Conservation (phyloP, 768 basidiomycete species). For the Amanita molliuscula region DNA sequence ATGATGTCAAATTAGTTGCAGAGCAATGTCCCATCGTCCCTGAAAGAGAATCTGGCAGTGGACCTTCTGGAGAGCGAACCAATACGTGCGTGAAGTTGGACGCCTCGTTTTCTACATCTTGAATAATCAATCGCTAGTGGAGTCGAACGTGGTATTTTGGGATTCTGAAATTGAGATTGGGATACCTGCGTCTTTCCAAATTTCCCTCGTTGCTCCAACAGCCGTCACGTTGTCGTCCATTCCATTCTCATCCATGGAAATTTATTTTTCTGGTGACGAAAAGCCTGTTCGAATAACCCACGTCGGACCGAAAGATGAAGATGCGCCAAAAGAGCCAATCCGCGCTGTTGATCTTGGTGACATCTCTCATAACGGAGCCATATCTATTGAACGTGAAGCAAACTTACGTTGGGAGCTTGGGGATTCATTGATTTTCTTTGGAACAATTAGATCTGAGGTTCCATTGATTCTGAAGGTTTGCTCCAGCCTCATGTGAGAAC, state of each 20-base stretch:
- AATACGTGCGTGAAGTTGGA: constrained; percentile 35
- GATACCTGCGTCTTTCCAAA: constrained; percentile 62
- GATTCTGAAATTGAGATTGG: constrained; percentile 46
- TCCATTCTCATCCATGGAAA: constrained; percentile 46
- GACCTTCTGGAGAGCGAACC: constrained; percentile 55
- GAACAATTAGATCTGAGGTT: constrained; percentile 40
- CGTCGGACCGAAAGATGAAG: constrained; percentile 11
- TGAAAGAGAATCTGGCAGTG: constrained; percentile 47
- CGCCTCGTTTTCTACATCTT: not conserved
- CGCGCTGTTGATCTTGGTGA: constrained; percentile 38
- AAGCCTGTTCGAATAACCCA: constrained; percentile 46
- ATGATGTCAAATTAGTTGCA: constrained; percentile 16
- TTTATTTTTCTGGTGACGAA: constrained; percentile 44
- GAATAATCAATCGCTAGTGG: constrained; percentile 34
- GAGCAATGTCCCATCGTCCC: constrained; percentile 59
- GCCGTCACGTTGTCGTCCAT: constrained; percentile 41
- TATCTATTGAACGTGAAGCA: constrained; percentile 20
- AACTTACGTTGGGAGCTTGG: constrained; percentile 52
- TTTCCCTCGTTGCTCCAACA: constrained; percentile 47
- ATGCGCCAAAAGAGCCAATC: constrained; percentile 16
- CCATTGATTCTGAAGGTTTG: constrained; percentile 49
- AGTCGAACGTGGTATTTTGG: constrained; percentile 66
- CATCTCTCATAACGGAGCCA: constrained; percentile 14
- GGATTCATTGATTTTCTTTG: constrained; percentile 45
- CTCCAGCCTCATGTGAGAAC: constrained; percentile 1